Conservation (phyloP, 805 yeast genomes). For the Myxozyma nipponensis region DNA sequence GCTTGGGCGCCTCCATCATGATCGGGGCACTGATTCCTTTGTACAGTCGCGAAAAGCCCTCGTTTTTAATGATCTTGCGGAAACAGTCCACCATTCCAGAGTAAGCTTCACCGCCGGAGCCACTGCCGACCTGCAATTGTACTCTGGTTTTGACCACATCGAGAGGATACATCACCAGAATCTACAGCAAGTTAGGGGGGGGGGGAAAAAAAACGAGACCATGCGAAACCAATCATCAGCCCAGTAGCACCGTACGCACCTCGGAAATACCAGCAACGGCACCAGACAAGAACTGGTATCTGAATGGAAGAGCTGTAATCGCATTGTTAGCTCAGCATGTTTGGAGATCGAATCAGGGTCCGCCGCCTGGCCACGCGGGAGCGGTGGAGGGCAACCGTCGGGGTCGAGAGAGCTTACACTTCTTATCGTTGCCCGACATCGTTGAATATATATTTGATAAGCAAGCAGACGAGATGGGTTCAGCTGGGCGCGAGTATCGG, state of each 20-base stretch:
- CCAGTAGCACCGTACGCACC: too few relatives aligned
- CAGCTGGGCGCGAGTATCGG: too few relatives aligned
- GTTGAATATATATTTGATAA: neutral
- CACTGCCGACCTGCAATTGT: conserved; percentile 67
- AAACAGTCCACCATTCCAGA: conserved; percentile 81
- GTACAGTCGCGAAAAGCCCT: conserved; percentile 79
- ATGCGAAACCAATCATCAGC: conserved; percentile 15
- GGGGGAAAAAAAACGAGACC: too few relatives aligned
- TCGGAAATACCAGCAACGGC: conserved; percentile 98
- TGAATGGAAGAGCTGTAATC: conserved; percentile 59
- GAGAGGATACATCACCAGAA: conserved; percentile 83
- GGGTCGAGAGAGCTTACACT: neutral
- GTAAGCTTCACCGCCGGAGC: conserved; percentile 56
- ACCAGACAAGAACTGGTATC: conserved; percentile 87
- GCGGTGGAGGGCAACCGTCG: neutral
- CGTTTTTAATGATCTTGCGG: conserved; percentile 74
- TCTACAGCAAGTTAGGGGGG: too few relatives aligned
- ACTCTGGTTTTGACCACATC: conserved; percentile 90
- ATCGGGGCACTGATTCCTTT: conserved; percentile 96
- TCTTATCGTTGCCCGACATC: neutral
- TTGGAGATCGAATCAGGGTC: neutral
- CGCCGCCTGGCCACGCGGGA: neutral
- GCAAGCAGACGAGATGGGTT: neutral
- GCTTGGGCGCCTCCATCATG: conserved; percentile 97
- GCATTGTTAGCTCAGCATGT: conserved; percentile 2